Evolutionary conservation across 257 asterid species (phyloP), one percentile per base, ranked within the genome.

Genomic region (Solanum rostratum): DNA sequence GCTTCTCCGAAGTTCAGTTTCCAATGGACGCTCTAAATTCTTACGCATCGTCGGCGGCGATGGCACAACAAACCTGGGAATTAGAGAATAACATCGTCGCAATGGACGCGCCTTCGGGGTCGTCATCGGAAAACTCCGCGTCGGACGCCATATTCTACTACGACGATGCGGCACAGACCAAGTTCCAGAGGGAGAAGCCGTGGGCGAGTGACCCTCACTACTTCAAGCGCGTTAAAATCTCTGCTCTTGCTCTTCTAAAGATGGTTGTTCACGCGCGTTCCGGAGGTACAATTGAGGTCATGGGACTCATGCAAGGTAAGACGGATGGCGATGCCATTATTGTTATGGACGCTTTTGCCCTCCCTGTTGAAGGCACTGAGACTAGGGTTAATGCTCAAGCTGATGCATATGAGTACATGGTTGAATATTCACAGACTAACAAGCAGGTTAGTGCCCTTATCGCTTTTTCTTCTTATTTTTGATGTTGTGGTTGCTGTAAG

Each of bases 351-450:
- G 99, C 98, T 80, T 97, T 97, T 88, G 99, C 99, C 88, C 97
- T 97, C 1, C 99, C 99, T 19, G 99, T 97, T 19, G 99, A 97
- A 89, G 99, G 99, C 7, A 97, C 99, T 15, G 99, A 97, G 84
- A 97, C 99, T 88, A 93, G 99, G 92, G 99, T 97, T 85, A 97
- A 97, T 90, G 99, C 99, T 37, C 99, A 97, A 91, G 98, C 98
- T 45, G 98, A 96, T 93, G 99, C 99, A 2, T 96, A 96, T 84
- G 98, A 96, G 88, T 95, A 95, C 78, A 97, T 97, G 99, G 99
- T 97, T 52, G 98, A 95, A 74, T 97, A 97, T 87, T 94, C 98
- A 5, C 92, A 89, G 89, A 97, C 96, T 15, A 97, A 94, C 84
- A 97, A 92, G 83, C 98, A 95, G 97, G 99, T 93, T 49, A 52